A percentile compares a stretch with the other conserved stretches of the same genome.
Conservation (phyloP, 2,329 filamentous ascomycete genomes). For the Cladosporium sphaerospermum region DNA sequence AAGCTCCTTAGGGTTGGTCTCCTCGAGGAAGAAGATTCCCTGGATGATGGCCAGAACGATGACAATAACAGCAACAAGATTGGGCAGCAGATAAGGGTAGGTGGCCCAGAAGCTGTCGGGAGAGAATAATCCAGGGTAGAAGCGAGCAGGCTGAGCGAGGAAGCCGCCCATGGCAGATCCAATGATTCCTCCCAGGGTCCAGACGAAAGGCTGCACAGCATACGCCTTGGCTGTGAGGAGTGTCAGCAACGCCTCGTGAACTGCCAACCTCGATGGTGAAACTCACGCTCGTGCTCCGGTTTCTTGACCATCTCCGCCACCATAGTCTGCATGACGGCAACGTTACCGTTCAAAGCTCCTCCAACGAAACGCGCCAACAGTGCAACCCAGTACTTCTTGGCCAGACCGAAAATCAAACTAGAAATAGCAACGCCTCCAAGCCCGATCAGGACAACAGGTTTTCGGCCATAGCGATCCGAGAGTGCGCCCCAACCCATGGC, state of each 20-base stretch:
- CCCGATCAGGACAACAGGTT: conserved; percentile 72
- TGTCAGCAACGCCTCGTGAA: conserved; percentile 1
- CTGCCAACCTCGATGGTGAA: not conserved
- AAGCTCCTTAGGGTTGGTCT: conserved; percentile 78
- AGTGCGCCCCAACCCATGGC: conserved; percentile 78
- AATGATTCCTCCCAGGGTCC: conserved; percentile 81
- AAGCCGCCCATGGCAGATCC: conserved; percentile 80
- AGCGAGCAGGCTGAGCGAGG: conserved; percentile 68
- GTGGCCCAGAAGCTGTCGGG: conserved; percentile 60
- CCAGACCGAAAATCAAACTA: conserved; percentile 73
- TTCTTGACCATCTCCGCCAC: conserved; percentile 77
- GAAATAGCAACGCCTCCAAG: conserved; percentile 75
- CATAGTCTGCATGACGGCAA: conserved; percentile 70
- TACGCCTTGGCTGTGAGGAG: conserved; percentile 63
- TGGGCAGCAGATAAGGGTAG: conserved; percentile 80
- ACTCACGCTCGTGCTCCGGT: conserved; percentile 76
- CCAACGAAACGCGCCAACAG: conserved; percentile 67
- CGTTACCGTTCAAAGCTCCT: conserved; percentile 79
- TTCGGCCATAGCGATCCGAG: conserved; percentile 74
- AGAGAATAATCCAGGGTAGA: conserved; percentile 66
- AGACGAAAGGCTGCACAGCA: conserved; percentile 86
- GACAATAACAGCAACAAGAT: conserved; percentile 69
- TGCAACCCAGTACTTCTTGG: conserved; percentile 74
- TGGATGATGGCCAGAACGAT: conserved; percentile 70
- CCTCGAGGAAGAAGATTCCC: conserved; percentile 70